Evolutionary conservation across 192 early-diverging fungal species (phyloP).

Genomic region (Backusella mclennaniae): DNA sequence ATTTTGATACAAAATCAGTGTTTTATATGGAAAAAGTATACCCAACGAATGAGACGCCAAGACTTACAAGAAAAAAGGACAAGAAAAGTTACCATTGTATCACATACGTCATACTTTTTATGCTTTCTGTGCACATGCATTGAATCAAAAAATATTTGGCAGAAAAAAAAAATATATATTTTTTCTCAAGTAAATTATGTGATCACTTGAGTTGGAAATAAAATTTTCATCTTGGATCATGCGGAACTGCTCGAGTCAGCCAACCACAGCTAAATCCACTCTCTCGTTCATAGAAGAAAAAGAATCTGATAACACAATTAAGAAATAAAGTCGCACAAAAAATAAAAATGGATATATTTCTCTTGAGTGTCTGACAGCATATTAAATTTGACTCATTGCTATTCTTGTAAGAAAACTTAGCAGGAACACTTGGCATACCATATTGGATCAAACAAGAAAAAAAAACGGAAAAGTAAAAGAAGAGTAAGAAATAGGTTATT

Average conservation of each 20-base stretch:
- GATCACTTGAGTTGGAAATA: background rate
- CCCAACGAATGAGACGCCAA: background rate
- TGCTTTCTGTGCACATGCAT: background rate
- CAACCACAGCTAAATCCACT: background rate
- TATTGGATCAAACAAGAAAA: background rate
- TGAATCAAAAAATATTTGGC: background rate
- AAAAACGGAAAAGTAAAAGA: background rate
- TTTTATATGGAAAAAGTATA: background rate
- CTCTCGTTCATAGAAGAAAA: background rate
- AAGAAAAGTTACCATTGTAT: background rate
- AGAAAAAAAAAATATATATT: background rate
- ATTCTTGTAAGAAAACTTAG: background rate
- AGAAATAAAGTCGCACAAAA: background rate
- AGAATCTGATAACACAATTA: background rate
- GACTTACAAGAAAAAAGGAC: background rate
- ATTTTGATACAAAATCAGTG: background rate
- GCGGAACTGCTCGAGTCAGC: background rate
- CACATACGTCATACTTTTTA: background rate
- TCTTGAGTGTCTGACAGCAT: background rate
- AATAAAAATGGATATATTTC: background rate
- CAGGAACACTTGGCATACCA: background rate
- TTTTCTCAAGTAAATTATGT: background rate
- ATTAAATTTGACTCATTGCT: background rate
- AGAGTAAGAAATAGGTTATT: background rate
- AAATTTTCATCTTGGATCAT: background rate